Conservation (phyloP, 106 monocot genomes). For the Narthecium ossifragum region DNA sequence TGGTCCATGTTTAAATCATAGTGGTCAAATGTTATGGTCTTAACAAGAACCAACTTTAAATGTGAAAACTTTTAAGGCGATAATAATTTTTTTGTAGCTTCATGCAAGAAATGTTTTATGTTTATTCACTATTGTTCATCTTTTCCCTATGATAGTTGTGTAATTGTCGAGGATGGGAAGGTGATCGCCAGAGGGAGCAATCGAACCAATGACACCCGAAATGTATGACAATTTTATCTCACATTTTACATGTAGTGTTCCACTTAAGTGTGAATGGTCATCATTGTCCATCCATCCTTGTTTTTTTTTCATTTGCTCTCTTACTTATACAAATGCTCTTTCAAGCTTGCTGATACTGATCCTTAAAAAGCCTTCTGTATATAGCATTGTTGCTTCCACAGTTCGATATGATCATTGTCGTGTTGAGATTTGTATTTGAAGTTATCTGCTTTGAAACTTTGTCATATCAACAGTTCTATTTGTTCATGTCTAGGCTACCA, state of each 20-base stretch:
- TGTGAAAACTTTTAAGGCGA: too few relatives aligned
- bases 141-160: constrained; percentile 35
- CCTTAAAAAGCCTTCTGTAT: background rate
- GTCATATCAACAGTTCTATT: background rate
- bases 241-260: background rate
- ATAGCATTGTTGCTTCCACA: background rate
- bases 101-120: background rate
- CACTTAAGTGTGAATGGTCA: background rate
- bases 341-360: background rate
- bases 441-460: background rate
- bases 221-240: constrained; percentile 22
- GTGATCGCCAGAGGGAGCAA: constrained; percentile 70
- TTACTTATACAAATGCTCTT: background rate
- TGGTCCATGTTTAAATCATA: too few relatives aligned
- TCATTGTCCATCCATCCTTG: background rate
- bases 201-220: constrained; percentile 50
- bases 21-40: too few relatives aligned
- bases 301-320: background rate
- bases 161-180: constrained; percentile 51
- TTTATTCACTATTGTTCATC: background rate
- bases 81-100: background rate
- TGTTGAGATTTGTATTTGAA: background rate
- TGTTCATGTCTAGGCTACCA: constrained; percentile 43
- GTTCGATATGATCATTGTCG: background rate
- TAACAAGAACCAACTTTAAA: too few relatives aligned